These are phyloP conservation scores for Pelargonium cotyledonis DNA, from an alignment of 441 rosid genomes.

Conservation along the genomic window DNA sequence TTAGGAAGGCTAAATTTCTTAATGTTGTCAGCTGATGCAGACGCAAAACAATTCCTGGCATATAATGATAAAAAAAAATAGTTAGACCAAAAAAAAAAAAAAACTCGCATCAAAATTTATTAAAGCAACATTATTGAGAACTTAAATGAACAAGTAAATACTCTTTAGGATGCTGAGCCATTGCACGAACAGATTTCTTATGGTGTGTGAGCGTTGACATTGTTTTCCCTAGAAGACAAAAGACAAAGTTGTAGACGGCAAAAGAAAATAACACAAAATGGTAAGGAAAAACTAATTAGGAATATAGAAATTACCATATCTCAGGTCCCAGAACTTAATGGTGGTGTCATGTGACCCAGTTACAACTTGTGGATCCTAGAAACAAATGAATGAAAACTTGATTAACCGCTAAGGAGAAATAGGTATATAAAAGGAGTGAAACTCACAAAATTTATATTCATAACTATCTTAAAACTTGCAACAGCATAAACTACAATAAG, in stretches of 20 bases:
- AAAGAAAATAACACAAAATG: background rate
- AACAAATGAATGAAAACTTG: constrained; percentile 19
- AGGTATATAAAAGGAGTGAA: background rate
- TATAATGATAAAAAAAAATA: constrained; percentile 9
- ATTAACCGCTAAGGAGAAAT: background rate
- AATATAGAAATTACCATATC: constrained; percentile 51
- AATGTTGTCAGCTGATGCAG: constrained; percentile 93
- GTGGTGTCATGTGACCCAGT: constrained; percentile 97
- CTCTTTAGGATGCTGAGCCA: constrained; percentile 93
- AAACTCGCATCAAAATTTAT: background rate
- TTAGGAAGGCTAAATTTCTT: constrained; percentile 82
- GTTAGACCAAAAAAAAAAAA: constrained; percentile 6
- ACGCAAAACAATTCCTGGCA: constrained; percentile 76
- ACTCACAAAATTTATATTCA: background rate
- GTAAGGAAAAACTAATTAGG: background rate
- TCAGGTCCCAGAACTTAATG: constrained; percentile 93
- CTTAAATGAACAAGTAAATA: constrained; percentile 26
- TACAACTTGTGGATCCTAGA: constrained; percentile 96
- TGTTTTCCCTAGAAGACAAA: constrained; percentile 63
- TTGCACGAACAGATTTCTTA: constrained; percentile 94
- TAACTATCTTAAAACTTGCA: background rate
- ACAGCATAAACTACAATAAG: too few relatives aligned
- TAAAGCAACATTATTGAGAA: background rate
- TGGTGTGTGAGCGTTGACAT: constrained; percentile 93
- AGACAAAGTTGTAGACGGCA: background rate